Percentiles rank a stretch among this genome's conserved stretches.
Evolutionary conservation across 2,329 filamentous ascomycete genomes (phyloP).

Genomic region (Cercospora nicotianae): DNA sequence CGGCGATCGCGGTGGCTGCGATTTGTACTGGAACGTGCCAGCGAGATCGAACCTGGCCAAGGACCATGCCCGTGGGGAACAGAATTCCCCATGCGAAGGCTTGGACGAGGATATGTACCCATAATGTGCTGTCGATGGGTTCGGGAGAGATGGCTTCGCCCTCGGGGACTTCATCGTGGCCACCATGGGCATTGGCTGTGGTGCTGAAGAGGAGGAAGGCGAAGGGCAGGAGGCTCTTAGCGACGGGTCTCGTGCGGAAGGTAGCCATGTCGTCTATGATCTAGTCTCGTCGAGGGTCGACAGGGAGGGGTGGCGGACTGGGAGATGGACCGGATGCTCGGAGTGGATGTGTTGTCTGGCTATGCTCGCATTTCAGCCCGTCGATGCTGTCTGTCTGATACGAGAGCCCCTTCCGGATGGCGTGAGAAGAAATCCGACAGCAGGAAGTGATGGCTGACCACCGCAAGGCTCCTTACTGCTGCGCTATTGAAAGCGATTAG

Average conservation of each 20-base stretch:
- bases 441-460: background rate
- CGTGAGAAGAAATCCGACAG: background rate
- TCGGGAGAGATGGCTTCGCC: constrained; percentile 69
- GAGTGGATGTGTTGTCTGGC: background rate
- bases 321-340: background rate
- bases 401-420: background rate
- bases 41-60: constrained; percentile 83
- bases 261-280: constrained; percentile 26
- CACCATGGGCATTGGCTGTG: constrained; percentile 49
- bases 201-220: constrained; percentile 17
- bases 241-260: constrained; percentile 29
- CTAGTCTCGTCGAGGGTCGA: constrained; percentile 1
- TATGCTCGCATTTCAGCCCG: background rate
- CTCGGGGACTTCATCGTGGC: constrained; percentile 62
- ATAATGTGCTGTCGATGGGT: constrained; percentile 81
- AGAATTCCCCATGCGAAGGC: constrained; percentile 85
- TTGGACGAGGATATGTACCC: constrained; percentile 91
- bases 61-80: constrained; percentile 92
- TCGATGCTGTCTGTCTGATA: background rate
- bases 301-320: constrained; percentile 7
- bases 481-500: constrained; percentile 2
- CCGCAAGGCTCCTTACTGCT: background rate
- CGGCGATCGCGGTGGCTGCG: constrained; percentile 69
- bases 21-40: constrained; percentile 93
- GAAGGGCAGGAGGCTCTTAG: constrained; percentile 10